Evolutionary conservation across 345 rosid species (phyloP).

Genomic region (Dimocarpus longan): DNA sequence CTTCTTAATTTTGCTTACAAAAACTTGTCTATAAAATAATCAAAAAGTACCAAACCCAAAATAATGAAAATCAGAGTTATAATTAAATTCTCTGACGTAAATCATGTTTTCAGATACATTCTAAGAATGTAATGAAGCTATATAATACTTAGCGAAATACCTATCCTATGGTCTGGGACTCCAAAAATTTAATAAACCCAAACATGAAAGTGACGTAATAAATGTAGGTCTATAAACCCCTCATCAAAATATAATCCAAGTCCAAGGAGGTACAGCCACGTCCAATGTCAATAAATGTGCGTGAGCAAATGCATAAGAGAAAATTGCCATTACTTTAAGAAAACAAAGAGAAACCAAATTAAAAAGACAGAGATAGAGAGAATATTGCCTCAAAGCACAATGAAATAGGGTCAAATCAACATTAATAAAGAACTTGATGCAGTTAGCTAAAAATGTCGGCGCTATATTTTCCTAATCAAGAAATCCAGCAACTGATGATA

Average conservation of each 20-base stretch:
- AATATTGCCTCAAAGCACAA: background rate
- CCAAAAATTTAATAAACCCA: background rate
- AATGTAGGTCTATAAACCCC: background rate
- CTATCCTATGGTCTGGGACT: background rate
- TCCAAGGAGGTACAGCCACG: conserved; percentile 8
- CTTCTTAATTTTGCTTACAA: background rate
- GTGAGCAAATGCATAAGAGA: background rate
- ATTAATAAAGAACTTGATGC: background rate
- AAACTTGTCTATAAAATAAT: background rate
- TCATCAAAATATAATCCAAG: background rate
- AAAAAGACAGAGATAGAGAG: background rate
- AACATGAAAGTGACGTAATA: background rate
- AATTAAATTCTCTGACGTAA: background rate
- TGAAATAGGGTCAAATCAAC: background rate
- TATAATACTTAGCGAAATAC: background rate
- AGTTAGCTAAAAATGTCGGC: too few species aligned
- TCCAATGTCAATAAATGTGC: background rate
- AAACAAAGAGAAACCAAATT: background rate
- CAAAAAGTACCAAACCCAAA: background rate
- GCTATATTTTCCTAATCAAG: background rate
- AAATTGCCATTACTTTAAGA: background rate
- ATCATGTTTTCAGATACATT: background rate
- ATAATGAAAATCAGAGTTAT: too few species aligned
- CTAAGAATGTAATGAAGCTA: background rate
- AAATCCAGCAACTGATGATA: background rate